phyloP scores from a whole-genome alignment of 2,329 filamentous ascomycete genomes.

The Aspergillus fumigatiaffinis region DNA sequence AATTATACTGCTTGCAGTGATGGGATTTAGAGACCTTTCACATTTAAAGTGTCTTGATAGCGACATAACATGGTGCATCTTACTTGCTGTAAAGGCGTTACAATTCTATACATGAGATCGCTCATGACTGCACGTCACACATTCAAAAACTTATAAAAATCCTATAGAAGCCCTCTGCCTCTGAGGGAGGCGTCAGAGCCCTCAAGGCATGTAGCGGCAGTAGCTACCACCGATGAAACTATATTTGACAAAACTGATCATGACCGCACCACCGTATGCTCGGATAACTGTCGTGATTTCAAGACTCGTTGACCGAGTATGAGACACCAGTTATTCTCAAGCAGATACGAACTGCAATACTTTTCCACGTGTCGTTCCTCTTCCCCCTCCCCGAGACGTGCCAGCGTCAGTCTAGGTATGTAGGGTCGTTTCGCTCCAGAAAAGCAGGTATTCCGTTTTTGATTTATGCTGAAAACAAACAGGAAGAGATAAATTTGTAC shows the following conservation, averaged over 20 bases:
- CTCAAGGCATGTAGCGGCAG: not conserved
- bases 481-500: constrained; percentile 32
- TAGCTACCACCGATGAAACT: not conserved
- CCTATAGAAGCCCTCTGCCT: not conserved
- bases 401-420: constrained; percentile 37
- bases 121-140: not conserved
- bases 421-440: constrained; percentile 28
- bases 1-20: not conserved
- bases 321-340: constrained; percentile 16
- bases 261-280: constrained; percentile 6
- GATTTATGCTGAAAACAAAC: constrained; percentile 21
- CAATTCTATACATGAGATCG: not conserved
- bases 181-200: not conserved
- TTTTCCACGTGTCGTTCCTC: constrained; percentile 21
- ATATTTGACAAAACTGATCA: constrained; percentile 6
- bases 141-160: not conserved
- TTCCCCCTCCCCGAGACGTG: constrained; percentile 34
- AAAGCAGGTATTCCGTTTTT: constrained; percentile 31
- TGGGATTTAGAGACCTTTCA: not conserved
- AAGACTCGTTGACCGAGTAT: constrained; percentile 11
- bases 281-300: not conserved
- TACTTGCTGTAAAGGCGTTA: not conserved
- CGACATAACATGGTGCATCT: not conserved
- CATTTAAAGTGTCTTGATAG: not conserved
- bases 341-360: constrained; percentile 11